A percentile compares a stretch with the other conserved stretches of the same genome.
These are phyloP conservation scores for Sporothrix globosa DNA, from an alignment of 2,329 filamentous ascomycete species.

Conservation along the genomic window DNA sequence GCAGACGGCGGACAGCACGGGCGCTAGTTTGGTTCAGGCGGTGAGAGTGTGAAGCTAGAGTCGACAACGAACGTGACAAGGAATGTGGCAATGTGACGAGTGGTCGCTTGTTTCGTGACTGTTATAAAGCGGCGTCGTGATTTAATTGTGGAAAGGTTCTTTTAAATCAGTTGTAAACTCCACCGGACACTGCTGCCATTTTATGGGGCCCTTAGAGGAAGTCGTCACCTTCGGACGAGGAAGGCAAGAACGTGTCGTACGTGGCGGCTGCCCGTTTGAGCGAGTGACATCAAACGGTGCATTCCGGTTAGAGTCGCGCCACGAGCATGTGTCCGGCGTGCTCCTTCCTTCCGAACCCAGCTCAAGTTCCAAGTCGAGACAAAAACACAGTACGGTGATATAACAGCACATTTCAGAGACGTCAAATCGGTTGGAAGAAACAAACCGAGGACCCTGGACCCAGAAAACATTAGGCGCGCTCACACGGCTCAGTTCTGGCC, in stretches of 20 bases:
- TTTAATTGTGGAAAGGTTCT: background rate
- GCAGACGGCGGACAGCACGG: background rate
- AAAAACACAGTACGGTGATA: background rate
- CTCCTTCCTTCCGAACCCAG: background rate
- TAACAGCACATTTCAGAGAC: background rate
- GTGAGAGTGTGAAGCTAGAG: background rate
- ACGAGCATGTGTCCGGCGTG: background rate
- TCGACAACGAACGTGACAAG: background rate
- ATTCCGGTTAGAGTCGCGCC: conserved; percentile 2
- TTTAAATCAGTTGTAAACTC: background rate
- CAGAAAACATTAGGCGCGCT: background rate
- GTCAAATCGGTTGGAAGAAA: background rate
- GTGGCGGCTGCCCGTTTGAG: conserved; percentile 24
- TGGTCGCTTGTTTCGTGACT: background rate
- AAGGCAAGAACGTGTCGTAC: conserved; percentile 4
- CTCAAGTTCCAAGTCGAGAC: background rate
- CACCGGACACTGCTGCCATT: background rate
- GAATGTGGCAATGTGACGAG: conserved; percentile 7
- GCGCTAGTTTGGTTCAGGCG: conserved; percentile 18
- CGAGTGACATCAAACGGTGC: conserved; percentile 24
- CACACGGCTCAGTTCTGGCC: background rate
- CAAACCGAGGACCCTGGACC: background rate
- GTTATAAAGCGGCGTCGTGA: background rate
- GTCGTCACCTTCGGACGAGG: background rate
- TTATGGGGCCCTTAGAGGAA: background rate